Base-by-base conservation (phyloP, 208 protist species). In the Leishmania lainsoni region DNA sequence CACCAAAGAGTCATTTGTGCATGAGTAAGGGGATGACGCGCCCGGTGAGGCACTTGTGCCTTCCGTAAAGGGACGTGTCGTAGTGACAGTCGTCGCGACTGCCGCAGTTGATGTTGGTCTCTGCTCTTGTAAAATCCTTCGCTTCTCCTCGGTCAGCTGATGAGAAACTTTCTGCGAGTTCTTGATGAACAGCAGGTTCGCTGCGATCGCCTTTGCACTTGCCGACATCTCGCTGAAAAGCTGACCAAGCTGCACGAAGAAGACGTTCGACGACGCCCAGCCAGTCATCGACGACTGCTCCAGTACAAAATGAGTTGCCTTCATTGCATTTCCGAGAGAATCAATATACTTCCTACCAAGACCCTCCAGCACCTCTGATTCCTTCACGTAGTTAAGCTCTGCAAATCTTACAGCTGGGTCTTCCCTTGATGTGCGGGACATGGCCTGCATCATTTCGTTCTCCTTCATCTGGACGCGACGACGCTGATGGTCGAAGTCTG, bases 261-360 rank as follows among this genome's bases (percentile, higher is more conserved):
- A 91, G 9, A 95, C 87, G 78, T 95, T 95, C 17, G 81, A 86
- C 26, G 92, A 85, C 1, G 90, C 77, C 92, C 92, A 95, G 32
- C 89, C 88, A 2, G 87, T 85, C 92, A 95, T 93, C 4, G 89
- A 92, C 8, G 90, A 89, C 63, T 93, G 90, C 80, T 95, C 92
- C 49, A 95, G 78, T 2, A 87, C 89, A 76, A 92, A 95, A 22
- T 78, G 84, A 17, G 87, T 91, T 17, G 76, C 73, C 5, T 75
- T 65, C 89, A 93, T 95, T 26, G 87, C 84, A 39, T 69, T 45
- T 45, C 75, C 82, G 29, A 93, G 69, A 32, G 85, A 78, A 16
- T 83, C 75, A 3, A 93, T 82, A 76, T 95, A 93, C 26, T 79
- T 52, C 71, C 77, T 59, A 4, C 87, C 82, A 22, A 81, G 56